phyloP scores from a whole-genome alignment of 2,329 filamentous ascomycete genomes.

The Parascedosporium putredinis region DNA sequence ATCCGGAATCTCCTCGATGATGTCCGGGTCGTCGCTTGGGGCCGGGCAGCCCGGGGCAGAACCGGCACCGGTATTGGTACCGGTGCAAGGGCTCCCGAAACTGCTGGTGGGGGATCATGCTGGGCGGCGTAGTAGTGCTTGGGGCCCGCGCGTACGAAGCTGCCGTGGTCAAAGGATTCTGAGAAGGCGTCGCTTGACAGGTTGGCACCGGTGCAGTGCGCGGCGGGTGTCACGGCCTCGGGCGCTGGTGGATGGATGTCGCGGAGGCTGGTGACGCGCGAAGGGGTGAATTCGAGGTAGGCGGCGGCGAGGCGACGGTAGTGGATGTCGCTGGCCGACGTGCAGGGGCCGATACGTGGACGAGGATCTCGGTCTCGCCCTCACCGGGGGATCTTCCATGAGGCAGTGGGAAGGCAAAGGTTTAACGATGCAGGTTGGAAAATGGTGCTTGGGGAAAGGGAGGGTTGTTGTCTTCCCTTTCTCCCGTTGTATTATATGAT shows the following conservation, averaged over 20 bases:
- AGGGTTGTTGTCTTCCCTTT: too few species aligned
- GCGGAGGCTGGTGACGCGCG: constrained; percentile 1
- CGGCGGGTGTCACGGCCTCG: background rate
- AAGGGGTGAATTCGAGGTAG: constrained; percentile 38
- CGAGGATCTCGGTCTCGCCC: constrained; percentile 39
- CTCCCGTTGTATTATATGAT: too few species aligned
- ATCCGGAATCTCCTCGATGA: constrained; percentile 41
- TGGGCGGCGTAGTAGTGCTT: background rate
- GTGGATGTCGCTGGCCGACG: constrained; percentile 32
- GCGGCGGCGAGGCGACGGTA: constrained; percentile 40
- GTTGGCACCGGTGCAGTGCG: background rate
- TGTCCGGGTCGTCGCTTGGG: constrained; percentile 11
- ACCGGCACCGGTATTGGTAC: background rate
- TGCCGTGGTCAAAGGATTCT: background rate
- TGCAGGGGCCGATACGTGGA: constrained; percentile 43
- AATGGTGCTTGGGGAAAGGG: too few species aligned
- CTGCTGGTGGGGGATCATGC: background rate
- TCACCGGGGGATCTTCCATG: background rate
- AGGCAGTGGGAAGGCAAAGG: background rate
- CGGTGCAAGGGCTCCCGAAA: too few species aligned
- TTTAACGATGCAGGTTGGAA: too few species aligned
- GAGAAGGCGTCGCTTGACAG: background rate
- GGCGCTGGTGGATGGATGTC: background rate
- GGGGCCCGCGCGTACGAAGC: background rate
- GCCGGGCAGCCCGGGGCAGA: background rate